Conservation (phyloP, 768 basidiomycete genomes). For the Pleurotus giganteus region DNA sequence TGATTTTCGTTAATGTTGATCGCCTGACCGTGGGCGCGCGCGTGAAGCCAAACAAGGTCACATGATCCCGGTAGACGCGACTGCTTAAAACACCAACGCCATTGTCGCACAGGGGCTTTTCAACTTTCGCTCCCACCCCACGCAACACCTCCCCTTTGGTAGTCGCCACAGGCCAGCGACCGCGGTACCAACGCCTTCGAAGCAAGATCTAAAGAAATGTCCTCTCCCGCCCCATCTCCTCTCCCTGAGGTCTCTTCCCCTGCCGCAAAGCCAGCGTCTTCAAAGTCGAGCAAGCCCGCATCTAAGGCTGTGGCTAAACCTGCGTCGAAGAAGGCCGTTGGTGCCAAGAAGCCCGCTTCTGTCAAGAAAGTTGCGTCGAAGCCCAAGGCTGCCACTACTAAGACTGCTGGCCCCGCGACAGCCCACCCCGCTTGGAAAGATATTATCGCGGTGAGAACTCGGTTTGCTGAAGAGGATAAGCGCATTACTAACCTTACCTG, state of each 20-base stretch:
- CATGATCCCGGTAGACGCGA: not conserved
- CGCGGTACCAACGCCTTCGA: conserved; percentile 7
- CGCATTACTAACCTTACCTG: not conserved
- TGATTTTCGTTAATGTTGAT: conserved; percentile 2
- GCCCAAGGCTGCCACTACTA: conserved; percentile 23
- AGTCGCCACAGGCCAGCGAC: conserved; percentile 8
- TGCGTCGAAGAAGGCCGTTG: conserved; percentile 15
- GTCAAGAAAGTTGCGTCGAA: conserved; percentile 34
- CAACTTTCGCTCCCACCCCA: not conserved
- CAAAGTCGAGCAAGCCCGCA: conserved; percentile 9
- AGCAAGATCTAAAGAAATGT: conserved; percentile 17
- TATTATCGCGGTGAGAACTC: conserved; percentile 42
- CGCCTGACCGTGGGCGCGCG: not conserved
- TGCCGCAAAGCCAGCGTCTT: conserved; percentile 17
- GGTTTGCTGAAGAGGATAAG: not conserved
- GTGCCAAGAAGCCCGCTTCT: conserved; percentile 21
- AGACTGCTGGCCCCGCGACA: conserved; percentile 15
- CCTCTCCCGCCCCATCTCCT: conserved; percentile 25
- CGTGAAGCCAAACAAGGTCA: not conserved
- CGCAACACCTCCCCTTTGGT: conserved; percentile 1
- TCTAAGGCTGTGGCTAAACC: conserved; percentile 18
- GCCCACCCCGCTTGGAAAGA: conserved; percentile 55
- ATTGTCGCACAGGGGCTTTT: not conserved
- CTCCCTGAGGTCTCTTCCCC: conserved; percentile 17
- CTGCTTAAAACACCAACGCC: not conserved